A percentile compares a stretch with the other conserved stretches of the same genome.
Conservation (phyloP, 352 stramenopile genomes). For the Globisporangium uncinulatum region DNA sequence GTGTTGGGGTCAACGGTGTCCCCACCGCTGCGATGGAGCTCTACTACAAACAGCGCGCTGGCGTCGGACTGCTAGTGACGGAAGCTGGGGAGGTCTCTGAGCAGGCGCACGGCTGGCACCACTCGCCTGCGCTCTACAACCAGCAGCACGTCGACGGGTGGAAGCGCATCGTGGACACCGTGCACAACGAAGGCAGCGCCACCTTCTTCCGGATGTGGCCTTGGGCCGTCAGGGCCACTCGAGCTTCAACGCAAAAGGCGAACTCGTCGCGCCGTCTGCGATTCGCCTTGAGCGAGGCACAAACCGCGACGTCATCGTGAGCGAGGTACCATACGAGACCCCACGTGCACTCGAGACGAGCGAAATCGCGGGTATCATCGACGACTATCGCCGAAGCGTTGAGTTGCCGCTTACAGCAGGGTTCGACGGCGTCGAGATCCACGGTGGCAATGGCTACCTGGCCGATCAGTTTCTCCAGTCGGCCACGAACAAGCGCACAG, state of each 20-base stretch:
- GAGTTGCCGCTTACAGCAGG: constrained; percentile 66
- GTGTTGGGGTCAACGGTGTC: constrained; percentile 10
- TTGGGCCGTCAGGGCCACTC: constrained; percentile 48
- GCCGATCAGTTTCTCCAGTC: constrained; percentile 73
- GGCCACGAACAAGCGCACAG: constrained; percentile 45
- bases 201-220: constrained; percentile 76
- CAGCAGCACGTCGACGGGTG: constrained; percentile 31
- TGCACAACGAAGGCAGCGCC: constrained; percentile 50
- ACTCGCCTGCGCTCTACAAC: constrained; percentile 32
- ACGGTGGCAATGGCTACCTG: constrained; percentile 83
- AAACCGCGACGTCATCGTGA: constrained; percentile 4
- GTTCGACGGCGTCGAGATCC: constrained; percentile 90
- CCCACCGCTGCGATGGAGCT: constrained; percentile 15
- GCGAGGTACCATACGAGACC: constrained; percentile 16
- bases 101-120: constrained; percentile 16
- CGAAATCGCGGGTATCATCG: constrained; percentile 56
- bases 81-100: constrained; percentile 29
- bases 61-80: constrained; percentile 29
- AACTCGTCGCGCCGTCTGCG: constrained; percentile 24
- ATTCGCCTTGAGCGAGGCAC: constrained; percentile 14
- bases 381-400: constrained; percentile 58
- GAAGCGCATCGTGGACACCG: constrained; percentile 38
- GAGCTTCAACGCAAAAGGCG: constrained; percentile 25
- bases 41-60: constrained; percentile 35
- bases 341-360: constrained; percentile 51